phyloP scores from a whole-genome alignment of 1,284 basidiomycete genomes.

The Sporisorium exsertum region DNA sequence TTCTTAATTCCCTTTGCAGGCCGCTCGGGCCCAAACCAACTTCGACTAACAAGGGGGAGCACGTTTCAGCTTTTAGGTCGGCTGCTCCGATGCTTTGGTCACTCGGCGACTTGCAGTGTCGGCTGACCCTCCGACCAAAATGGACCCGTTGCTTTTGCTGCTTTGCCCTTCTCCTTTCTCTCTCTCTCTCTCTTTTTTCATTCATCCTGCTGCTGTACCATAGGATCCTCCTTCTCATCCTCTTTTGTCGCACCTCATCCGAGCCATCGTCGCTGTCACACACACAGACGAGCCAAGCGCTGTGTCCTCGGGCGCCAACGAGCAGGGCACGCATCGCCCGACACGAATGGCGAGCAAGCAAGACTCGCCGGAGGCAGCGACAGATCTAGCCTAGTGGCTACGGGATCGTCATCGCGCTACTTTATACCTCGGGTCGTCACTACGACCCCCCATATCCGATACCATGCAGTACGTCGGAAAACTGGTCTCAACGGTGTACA shows the following conservation, averaged over 20 bases:
- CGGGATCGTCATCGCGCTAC: not conserved
- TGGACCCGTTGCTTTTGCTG: not conserved
- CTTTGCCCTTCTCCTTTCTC: not conserved
- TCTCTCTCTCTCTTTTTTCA: not conserved
- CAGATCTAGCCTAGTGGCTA: not conserved
- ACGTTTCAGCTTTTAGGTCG: not conserved
- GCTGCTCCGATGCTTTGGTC: slow-evolving; percentile 4
- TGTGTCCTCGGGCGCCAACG: not conserved
- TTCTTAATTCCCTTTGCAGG: not conserved
- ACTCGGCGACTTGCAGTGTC: not conserved
- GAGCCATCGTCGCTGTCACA: not conserved
- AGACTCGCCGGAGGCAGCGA: slow-evolving; percentile 3
- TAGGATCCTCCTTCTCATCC: not conserved
- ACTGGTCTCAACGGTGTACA: slow-evolving; percentile 68
- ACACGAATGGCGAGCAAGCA: slow-evolving; percentile 5
- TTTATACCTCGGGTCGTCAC: not conserved
- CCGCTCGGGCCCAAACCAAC: not conserved
- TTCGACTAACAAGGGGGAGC: not conserved
- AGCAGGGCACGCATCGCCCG: not conserved
- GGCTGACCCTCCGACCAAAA: slow-evolving; percentile 2
- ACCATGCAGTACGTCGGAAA: slow-evolving; percentile 69
- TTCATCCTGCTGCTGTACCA: not conserved
- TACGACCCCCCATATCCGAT: not conserved
- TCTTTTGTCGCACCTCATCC: not conserved
- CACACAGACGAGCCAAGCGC: not conserved